Evolutionary conservation across 495 filamentous ascomycete genomes (phyloP), one percentile per base, ranked within the genome.

Genomic region (Tricharina praecox): DNA sequence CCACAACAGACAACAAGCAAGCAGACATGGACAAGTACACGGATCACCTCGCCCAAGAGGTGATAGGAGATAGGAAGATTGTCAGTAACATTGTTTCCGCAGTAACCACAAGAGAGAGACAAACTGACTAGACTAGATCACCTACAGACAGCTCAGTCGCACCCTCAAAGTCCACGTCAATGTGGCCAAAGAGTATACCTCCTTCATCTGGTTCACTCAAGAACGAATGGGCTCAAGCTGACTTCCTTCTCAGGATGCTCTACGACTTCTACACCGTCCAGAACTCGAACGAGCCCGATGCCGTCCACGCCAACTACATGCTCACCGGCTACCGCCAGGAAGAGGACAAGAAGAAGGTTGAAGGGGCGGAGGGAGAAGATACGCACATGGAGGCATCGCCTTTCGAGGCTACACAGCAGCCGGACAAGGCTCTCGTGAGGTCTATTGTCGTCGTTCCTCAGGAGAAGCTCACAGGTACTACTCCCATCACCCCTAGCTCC

Each of bases 251-350:
- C 40, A 90, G 87, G 55, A 87, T 95, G 71, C 76, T 97, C 1
- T 93, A 78, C 63, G 87, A 94, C 11, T 96, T 94, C 54, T 72
- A 95, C 62, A 67, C 66, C 38, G 71, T 65, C 36, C 80, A 94
- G 66, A 94, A 88, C 63, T 69, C 67, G 25, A 85, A 80, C 59
- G 81, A 76, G 36, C 75, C 84, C 0, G 44, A 47, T 8, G 70
- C 72, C 10, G 70, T 96, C 32, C 77, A 87, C 65, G 88, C 90
- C 46, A 93, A 85, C 15, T 97, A 94, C 61, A 65, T 96, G 38
- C 58, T 96, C 20, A 77, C 78, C 46, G 90, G 90, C 18, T 61
- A 66, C 32, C 70, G 67, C 30, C 10, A 16, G 26, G 10, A 10
- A 11, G 7, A 1, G 7, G 28, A n/a, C 24, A n/a, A 32, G 25